Base-by-base conservation (phyloP, 495 filamentous ascomycete species). In the Penicillium tannophilum region DNA sequence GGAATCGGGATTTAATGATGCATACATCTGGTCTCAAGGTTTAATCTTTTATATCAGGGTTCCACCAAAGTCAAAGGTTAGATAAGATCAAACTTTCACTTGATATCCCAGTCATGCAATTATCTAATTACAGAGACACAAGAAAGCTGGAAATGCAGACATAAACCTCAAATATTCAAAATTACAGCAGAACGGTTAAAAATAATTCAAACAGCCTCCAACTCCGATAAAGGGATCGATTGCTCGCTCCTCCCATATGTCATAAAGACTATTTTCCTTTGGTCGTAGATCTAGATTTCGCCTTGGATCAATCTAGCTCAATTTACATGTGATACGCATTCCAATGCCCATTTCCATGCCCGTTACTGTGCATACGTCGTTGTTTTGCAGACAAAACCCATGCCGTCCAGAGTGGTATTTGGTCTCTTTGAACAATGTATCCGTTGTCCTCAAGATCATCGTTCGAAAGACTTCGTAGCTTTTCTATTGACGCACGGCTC, bases 371-470 rank as follows among this genome's bases (percentile, higher is more conserved):
- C 4, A 26, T 23, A 45, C 19, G 24, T 4, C 50, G 28, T 17
- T 61, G 47, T 12, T 44, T 33, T 52, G 63, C 62, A n/a, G 74
- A 61, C 24, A 79, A 62, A n/a, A 81, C 85, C 88, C 87, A 90
- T 46, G 79, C 76, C 70, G 88, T 83, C 87, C 87, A 90, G 53
- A 82, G 66, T 56, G 81, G 79, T 49, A 81, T 74, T 62, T 88
- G 81, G 4, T 73, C 63, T 44, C 79, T 75, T n/a, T 62, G 71
- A 2, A 88, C 85, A 41, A 58, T 53, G 0, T 72, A 49, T 1
- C 85, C 86, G 59, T 88, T 78, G 59, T 90, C 88, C 5, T 79
- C 81, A 12, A 90, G 64, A 7, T 84, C 78, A 24, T 84, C 80
- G 3, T 69, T 73, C 16, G 68, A 71, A 12, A 74, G 56, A 1